Percentiles rank a stretch among this genome's conserved stretches.
Evolutionary conservation across 768 basidiomycete genomes (phyloP).

Genomic region (Tricholoma saponaceum): DNA sequence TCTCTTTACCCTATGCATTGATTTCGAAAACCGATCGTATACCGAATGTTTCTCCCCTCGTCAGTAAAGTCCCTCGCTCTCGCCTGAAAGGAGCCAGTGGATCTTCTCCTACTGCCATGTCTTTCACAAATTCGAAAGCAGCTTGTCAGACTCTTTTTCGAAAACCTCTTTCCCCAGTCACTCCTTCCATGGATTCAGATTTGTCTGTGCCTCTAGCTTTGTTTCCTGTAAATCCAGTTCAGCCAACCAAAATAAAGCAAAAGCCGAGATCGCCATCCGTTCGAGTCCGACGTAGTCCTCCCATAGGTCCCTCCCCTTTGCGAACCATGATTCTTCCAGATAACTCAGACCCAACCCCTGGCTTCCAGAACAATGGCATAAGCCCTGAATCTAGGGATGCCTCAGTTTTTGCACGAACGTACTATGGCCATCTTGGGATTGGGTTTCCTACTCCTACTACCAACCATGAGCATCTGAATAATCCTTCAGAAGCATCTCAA

Average conservation of each 20-base stretch:
- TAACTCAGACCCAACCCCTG: conserved; percentile 13
- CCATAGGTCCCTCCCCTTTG: conserved; percentile 43
- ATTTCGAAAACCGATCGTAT: conserved; percentile 3
- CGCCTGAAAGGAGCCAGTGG: conserved; percentile 4
- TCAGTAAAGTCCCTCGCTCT: neutral
- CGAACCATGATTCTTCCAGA: conserved; percentile 41
- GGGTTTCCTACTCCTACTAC: conserved; percentile 9
- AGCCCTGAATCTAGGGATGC: neutral
- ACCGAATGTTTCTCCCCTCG: neutral
- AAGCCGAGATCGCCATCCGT: conserved; percentile 15
- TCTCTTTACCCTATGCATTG: conserved; percentile 28
- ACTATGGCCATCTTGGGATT: conserved; percentile 15
- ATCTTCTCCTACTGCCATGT: neutral
- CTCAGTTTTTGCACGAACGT: neutral
- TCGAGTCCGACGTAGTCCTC: conserved; percentile 32
- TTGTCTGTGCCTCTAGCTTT: neutral
- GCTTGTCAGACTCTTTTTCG: conserved; percentile 2
- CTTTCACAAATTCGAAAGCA: neutral
- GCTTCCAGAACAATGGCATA: conserved; percentile 1
- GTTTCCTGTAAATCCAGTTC: neutral
- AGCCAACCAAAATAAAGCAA: conserved; percentile 8
- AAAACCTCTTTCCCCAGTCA: conserved; percentile 6
- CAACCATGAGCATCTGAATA: neutral
- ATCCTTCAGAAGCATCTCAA: neutral
- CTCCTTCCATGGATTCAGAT: neutral